Evolutionary conservation across 139 green algal species (phyloP).

Genomic region (Yamagishiella unicocca): DNA sequence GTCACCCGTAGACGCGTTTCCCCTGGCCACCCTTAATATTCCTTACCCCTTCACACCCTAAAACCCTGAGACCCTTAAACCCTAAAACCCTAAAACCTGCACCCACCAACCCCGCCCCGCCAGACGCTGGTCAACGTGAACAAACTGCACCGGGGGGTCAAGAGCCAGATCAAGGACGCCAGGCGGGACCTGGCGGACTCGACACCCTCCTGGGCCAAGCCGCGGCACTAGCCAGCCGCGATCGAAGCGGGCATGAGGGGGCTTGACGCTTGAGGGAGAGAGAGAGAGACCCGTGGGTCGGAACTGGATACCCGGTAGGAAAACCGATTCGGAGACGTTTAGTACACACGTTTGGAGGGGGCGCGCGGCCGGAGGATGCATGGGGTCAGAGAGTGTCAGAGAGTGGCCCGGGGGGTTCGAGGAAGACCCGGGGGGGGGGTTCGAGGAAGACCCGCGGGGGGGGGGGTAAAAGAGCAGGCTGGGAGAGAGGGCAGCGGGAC

Average conservation of each 20-base stretch:
- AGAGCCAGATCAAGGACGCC: neutral
- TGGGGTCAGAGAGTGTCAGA: too few species aligned
- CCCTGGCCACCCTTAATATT: neutral
- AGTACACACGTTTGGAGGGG: neutral
- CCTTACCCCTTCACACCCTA: neutral
- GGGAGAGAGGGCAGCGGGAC: too few species aligned
- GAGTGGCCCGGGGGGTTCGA: too few species aligned
- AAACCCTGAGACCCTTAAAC: too few species aligned
- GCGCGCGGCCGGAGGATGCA: too few species aligned
- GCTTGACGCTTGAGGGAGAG: neutral
- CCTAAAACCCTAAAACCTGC: too few species aligned
- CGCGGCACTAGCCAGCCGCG: too few species aligned
- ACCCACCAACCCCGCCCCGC: neutral
- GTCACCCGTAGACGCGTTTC: neutral
- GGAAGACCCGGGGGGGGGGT: too few species aligned
- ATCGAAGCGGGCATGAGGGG: too few species aligned
- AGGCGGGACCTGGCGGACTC: conserved; percentile 34
- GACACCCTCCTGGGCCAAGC: conserved; percentile 6
- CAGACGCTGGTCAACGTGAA: conserved; percentile 39
- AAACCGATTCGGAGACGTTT: neutral
- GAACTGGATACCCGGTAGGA: neutral
- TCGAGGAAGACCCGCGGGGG: too few species aligned
- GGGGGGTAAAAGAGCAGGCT: too few species aligned
- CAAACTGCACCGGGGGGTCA: conserved; percentile 23
- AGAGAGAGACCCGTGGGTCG: neutral